Conservation (phyloP, 176 grass and related monocot species). For the Melocanna baccifera region DNA sequence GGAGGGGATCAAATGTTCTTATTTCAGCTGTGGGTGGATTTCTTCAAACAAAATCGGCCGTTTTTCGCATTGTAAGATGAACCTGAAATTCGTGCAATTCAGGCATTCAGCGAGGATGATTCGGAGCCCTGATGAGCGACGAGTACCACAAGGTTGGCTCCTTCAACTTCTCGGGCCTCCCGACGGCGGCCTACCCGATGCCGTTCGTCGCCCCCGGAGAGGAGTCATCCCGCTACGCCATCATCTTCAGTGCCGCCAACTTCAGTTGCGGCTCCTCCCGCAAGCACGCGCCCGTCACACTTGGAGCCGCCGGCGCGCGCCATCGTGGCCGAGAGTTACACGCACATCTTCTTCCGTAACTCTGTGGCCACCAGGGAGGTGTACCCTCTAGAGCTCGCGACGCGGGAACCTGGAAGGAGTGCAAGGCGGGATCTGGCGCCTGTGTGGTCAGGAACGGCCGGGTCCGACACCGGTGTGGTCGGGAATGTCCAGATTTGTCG, state of each 20-base stretch:
- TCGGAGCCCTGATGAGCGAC: not conserved
- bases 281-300: constrained; percentile 92
- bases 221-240: constrained; percentile 41
- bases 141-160: constrained; percentile 96
- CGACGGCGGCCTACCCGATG: constrained; percentile 44
- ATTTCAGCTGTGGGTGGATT: too few relatives aligned
- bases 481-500: too few relatives aligned
- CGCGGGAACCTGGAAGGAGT: constrained; percentile 59
- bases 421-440: not conserved
- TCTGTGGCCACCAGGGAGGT: constrained; percentile 91
- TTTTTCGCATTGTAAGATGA: too few relatives aligned
- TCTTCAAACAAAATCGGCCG: too few relatives aligned
- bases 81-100: too few relatives aligned
- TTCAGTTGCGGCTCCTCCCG: constrained; percentile 95
- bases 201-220: constrained; percentile 62
- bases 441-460: too few relatives aligned
- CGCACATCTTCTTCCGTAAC: constrained; percentile 89
- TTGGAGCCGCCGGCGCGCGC: constrained; percentile 70
- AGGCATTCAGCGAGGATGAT: too few relatives aligned
- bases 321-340: constrained; percentile 75
- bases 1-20: too few relatives aligned
- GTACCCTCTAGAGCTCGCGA: constrained; percentile 70
- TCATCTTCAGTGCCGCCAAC: constrained; percentile 77
- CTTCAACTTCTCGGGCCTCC: constrained; percentile 70
- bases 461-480: too few relatives aligned